Evolutionary conservation across 2,329 filamentous ascomycete species (phyloP).

Genomic region (Aspergillus sp.): DNA sequence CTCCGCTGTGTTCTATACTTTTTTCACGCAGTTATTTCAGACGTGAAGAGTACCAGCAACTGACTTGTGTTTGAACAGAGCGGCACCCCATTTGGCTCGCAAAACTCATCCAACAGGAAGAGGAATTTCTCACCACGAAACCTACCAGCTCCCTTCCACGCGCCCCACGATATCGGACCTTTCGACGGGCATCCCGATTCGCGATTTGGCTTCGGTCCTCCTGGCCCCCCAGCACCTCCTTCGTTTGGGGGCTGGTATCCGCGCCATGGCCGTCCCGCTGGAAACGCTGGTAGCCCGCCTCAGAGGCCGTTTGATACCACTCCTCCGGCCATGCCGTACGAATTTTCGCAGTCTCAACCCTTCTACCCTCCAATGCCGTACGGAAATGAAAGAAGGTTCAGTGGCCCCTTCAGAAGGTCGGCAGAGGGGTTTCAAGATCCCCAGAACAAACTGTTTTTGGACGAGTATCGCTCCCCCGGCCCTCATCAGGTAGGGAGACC

Average conservation of each 20-base stretch:
- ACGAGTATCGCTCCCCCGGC: conserved; percentile 14
- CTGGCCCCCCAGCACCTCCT: not conserved
- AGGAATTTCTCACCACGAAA: not conserved
- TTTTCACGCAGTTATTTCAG: not conserved
- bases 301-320: not conserved
- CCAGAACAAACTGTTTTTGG: conserved; percentile 11
- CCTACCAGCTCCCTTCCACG: not conserved
- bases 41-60: not conserved
- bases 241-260: not conserved
- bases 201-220: not conserved
- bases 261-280: not conserved
- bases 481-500: conserved; percentile 12
- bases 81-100: not conserved
- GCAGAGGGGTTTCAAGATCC: not conserved
- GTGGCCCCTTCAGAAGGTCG: not conserved
- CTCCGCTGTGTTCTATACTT: not conserved
- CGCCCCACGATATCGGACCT: not conserved
- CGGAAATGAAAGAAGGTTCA: not conserved
- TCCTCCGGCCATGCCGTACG: not conserved
- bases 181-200: not conserved
- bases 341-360: not conserved
- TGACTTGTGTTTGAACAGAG: conserved; percentile 1
- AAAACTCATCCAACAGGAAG: not conserved
- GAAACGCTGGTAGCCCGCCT: not conserved
- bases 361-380: not conserved